Evolutionary conservation across 139 green algal genomes (phyloP).

Genomic region (Gonium pectorale): DNA sequence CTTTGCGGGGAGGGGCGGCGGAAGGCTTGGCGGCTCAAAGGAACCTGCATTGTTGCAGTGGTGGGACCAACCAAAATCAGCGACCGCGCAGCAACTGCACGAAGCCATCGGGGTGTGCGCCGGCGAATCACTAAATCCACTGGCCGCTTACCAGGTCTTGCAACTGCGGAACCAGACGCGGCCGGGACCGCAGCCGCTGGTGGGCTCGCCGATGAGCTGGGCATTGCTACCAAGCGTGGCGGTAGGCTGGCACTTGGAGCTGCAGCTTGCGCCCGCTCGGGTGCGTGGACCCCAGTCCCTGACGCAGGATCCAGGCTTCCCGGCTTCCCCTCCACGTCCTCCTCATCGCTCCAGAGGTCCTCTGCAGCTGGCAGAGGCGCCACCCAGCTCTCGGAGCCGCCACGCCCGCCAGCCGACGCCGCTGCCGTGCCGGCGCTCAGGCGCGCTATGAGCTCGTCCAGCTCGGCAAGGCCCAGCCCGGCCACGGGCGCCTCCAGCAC

Average conservation of each 20-base stretch:
- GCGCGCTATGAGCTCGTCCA: constrained; percentile 33
- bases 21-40: neutral
- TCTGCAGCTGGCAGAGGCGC: constrained; percentile 6
- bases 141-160: too few species aligned
- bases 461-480: constrained; percentile 19
- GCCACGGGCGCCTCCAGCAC: constrained; percentile 7
- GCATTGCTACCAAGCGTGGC: too few species aligned
- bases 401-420: neutral
- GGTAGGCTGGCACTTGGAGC: too few species aligned
- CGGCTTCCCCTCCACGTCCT: neutral
- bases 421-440: neutral
- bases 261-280: too few species aligned
- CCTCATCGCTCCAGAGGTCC: constrained; percentile 42
- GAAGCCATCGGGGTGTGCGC: neutral
- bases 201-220: neutral
- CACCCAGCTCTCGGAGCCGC: neutral
- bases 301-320: too few species aligned
- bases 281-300: too few species aligned
- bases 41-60: neutral
- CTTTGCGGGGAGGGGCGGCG: constrained; percentile 1
- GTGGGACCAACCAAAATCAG: too few species aligned
- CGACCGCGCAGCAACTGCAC: neutral
- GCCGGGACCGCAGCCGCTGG: neutral
- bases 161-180: neutral
- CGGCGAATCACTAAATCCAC: too few species aligned